A percentile compares a stretch with the other conserved stretches of the same genome.
These are phyloP conservation scores for Diaporthe aspalathi DNA, from an alignment of 2,329 filamentous ascomycete species.

Conservation along the genomic window DNA sequence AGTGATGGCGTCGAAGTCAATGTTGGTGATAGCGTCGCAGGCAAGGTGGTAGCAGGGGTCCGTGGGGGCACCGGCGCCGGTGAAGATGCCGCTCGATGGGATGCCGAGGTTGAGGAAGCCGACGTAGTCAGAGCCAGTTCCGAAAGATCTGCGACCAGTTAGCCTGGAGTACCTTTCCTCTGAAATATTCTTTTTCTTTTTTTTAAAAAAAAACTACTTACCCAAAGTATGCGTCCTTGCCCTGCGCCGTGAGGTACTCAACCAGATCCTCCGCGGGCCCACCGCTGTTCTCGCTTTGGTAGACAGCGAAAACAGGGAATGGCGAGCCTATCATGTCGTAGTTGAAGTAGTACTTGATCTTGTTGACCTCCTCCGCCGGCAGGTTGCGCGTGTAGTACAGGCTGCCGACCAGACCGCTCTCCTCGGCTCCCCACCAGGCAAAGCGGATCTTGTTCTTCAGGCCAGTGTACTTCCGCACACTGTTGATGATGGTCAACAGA, in stretches of 20 bases:
- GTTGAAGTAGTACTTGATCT: conserved; percentile 54
- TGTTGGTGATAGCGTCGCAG: conserved; percentile 54
- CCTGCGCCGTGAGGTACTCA: conserved; percentile 41
- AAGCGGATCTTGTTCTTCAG: conserved; percentile 55
- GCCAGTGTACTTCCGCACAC: conserved; percentile 45
- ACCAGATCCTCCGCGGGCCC: neutral
- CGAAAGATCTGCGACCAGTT: conserved; percentile 55
- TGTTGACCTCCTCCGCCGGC: conserved; percentile 47
- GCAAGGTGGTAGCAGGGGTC: conserved; percentile 50
- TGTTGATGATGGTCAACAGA: conserved; percentile 51
- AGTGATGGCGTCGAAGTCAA: conserved; percentile 50
- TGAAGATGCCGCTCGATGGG: conserved; percentile 68
- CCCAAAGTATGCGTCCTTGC: conserved; percentile 43
- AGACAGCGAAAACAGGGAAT: conserved; percentile 47
- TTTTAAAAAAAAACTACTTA: neutral
- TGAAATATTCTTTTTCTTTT: too few relatives aligned
- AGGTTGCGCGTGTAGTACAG: conserved; percentile 53
- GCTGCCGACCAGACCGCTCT: conserved; percentile 53
- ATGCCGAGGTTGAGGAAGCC: conserved; percentile 69
- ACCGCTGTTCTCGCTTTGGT: conserved; percentile 41
- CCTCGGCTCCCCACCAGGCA: conserved; percentile 59
- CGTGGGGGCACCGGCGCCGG: conserved; percentile 57
- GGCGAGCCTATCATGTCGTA: conserved; percentile 56
- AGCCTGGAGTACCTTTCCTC: too few relatives aligned
- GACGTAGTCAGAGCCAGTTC: conserved; percentile 70